A percentile compares a stretch with the other conserved stretches of the same genome.
Conservation (phyloP, 2,329 filamentous ascomycete species). For the Colletotrichum paranaense region DNA sequence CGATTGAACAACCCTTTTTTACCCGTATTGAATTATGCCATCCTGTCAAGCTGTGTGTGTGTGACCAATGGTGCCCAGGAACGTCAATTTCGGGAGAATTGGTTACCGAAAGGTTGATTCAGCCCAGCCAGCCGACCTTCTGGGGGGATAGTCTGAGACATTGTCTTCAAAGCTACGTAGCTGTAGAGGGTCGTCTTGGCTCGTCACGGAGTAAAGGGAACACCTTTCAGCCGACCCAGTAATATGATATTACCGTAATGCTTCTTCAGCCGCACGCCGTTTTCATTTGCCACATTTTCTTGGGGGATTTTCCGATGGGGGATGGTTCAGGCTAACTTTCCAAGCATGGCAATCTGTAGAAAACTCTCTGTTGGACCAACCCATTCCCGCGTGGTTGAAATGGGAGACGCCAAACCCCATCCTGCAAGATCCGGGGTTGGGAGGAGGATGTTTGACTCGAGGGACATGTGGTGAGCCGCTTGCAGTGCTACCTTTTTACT, state of each 20-base stretch:
- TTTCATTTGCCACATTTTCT: neutral
- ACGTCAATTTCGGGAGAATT: neutral
- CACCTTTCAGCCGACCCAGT: neutral
- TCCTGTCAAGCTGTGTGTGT: neutral
- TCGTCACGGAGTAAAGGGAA: no score
- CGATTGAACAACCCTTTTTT: neutral
- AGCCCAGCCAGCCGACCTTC: neutral
- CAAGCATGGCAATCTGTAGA: neutral
- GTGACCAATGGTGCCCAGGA: neutral
- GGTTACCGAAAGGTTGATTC: neutral
- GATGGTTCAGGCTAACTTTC: neutral
- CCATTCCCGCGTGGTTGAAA: neutral
- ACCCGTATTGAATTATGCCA: neutral
- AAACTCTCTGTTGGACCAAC: neutral
- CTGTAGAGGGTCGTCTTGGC: no score
- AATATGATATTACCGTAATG: neutral
- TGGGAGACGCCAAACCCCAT: neutral
- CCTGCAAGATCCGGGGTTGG: neutral
- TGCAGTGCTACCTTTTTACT: conserved; percentile 4
- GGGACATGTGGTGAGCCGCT: conserved; percentile 13
- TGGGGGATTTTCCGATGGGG: neutral
- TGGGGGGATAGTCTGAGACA: neutral
- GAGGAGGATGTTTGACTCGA: neutral
- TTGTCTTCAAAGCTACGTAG: no score
- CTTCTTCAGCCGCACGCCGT: conserved; percentile 17